Conservation (phyloP, 352 stramenopile genomes). For the Phytophthora rubi region DNA sequence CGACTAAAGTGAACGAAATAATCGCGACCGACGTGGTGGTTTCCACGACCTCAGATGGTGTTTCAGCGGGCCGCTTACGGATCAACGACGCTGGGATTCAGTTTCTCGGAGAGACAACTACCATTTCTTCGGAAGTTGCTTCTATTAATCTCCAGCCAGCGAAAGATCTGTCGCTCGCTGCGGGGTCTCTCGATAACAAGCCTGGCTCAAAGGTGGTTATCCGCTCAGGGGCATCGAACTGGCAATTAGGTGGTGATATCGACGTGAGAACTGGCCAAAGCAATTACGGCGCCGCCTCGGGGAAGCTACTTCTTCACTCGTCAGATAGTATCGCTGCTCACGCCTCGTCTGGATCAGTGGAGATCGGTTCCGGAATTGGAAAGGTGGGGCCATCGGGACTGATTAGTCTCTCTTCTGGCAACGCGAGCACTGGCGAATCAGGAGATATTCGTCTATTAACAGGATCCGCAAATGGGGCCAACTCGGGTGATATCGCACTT, state of each 20-base stretch:
- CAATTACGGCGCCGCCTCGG: constrained; percentile 34
- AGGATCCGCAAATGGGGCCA: constrained; percentile 9
- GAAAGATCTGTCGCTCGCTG: constrained; percentile 35
- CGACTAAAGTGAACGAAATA: constrained; percentile 11
- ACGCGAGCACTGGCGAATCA: constrained; percentile 19
- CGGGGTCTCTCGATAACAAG: constrained; percentile 47
- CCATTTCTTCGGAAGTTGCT: constrained; percentile 52
- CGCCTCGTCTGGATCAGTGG: constrained; percentile 28
- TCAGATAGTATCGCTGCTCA: constrained; percentile 21
- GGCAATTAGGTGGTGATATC: constrained; percentile 46
- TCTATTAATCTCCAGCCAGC: constrained; percentile 42
- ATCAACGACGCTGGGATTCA: constrained; percentile 46
- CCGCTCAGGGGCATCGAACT: constrained; percentile 45
- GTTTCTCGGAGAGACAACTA: constrained; percentile 44
- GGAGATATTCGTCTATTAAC: constrained; percentile 29
- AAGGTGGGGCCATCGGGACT: constrained; percentile 22
- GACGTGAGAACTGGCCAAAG: constrained; percentile 44
- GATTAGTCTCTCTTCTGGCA: constrained; percentile 28
- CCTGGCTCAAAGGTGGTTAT: constrained; percentile 44
- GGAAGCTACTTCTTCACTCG: constrained; percentile 29
- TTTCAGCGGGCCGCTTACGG: constrained; percentile 39
- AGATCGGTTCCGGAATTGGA: constrained; percentile 30
- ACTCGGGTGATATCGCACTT: constrained; percentile 31
- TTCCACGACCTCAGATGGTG: constrained; percentile 37
- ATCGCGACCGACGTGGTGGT: constrained; percentile 48